Evolutionary conservation across 2,329 filamentous ascomycete species (phyloP).

Genomic region (Colletotrichum sp.): DNA sequence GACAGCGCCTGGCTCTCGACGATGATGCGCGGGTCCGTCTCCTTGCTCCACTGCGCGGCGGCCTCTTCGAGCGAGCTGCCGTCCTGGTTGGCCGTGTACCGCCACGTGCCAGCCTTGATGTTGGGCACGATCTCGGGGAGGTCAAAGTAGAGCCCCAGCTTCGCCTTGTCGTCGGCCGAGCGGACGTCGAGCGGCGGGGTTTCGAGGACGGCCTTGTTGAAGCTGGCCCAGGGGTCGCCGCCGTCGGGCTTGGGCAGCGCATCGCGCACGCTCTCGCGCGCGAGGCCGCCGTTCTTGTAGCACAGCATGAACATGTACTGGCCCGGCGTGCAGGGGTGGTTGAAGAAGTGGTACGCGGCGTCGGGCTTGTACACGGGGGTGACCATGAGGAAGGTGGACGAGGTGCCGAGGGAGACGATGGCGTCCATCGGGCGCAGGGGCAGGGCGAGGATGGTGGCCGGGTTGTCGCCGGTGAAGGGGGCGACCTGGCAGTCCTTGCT

Average conservation of each 20-base stretch:
- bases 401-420: slow-evolving; percentile 93
- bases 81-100: slow-evolving; percentile 66
- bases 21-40: slow-evolving; percentile 82
- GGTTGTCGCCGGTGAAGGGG: slow-evolving; percentile 95
- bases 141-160: slow-evolving; percentile 93
- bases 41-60: slow-evolving; percentile 51
- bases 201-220: slow-evolving; percentile 75
- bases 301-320: slow-evolving; percentile 99
- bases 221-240: slow-evolving; percentile 73
- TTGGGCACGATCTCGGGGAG: slow-evolving; percentile 96
- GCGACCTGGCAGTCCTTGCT: slow-evolving; percentile 74
- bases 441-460: slow-evolving; percentile 89
- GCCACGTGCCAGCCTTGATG: slow-evolving; percentile 83
- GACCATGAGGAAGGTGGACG: slow-evolving; percentile 97
- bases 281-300: slow-evolving; percentile 97
- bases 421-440: slow-evolving; percentile 88
- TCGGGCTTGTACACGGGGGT: slow-evolving; percentile 91
- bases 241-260: slow-evolving; percentile 64
- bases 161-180: slow-evolving; percentile 64
- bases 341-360: slow-evolving; percentile 95
- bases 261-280: slow-evolving; percentile 88
- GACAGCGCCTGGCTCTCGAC: slow-evolving; percentile 95
- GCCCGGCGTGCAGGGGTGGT: slow-evolving; percentile 88
- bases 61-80: slow-evolving; percentile 51
- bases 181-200: slow-evolving; percentile 73